Conservation (phyloP, 2,329 filamentous ascomycete genomes). For the Botryotinia narcissicola region DNA sequence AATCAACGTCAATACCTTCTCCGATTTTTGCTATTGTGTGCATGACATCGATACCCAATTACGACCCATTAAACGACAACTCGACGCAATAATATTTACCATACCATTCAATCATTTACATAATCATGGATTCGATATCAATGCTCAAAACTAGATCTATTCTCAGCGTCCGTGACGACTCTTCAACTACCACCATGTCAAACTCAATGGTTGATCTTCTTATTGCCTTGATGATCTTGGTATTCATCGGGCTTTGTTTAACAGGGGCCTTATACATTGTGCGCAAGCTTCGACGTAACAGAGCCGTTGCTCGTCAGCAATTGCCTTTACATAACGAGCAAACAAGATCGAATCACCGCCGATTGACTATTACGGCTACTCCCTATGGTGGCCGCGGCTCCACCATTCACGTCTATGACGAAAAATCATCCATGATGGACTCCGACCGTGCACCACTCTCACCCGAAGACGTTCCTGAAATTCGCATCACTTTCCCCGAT, state of each 20-base stretch:
- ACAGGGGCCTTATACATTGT: constrained; percentile 69
- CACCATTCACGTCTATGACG: constrained; percentile 74
- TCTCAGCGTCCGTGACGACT: constrained; percentile 49
- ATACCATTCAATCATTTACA: constrained; percentile 14
- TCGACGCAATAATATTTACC: background rate
- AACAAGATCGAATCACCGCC: constrained; percentile 49
- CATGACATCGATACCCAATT: constrained; percentile 14
- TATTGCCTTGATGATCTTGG: constrained; percentile 73
- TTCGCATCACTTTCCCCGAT: constrained; percentile 96
- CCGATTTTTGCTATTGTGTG: constrained; percentile 3
- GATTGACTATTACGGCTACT: constrained; percentile 54
- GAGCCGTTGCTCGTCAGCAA: constrained; percentile 48
- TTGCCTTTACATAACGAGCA: constrained; percentile 68
- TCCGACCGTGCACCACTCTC: constrained; percentile 74
- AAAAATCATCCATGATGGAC: constrained; percentile 75
- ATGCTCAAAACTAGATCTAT: constrained; percentile 38
- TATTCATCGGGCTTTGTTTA: constrained; percentile 69
- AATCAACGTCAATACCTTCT: constrained; percentile 10
- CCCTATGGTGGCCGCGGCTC: constrained; percentile 53
- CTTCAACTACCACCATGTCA: constrained; percentile 47
- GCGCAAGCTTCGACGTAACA: constrained; percentile 59
- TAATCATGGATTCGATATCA: constrained; percentile 31
- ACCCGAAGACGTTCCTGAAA: constrained; percentile 85
- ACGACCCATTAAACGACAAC: constrained; percentile 11
- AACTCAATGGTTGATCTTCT: constrained; percentile 70